phyloP scores from a whole-genome alignment of 2,329 filamentous ascomycete genomes.

The Anthostomella pinea region DNA sequence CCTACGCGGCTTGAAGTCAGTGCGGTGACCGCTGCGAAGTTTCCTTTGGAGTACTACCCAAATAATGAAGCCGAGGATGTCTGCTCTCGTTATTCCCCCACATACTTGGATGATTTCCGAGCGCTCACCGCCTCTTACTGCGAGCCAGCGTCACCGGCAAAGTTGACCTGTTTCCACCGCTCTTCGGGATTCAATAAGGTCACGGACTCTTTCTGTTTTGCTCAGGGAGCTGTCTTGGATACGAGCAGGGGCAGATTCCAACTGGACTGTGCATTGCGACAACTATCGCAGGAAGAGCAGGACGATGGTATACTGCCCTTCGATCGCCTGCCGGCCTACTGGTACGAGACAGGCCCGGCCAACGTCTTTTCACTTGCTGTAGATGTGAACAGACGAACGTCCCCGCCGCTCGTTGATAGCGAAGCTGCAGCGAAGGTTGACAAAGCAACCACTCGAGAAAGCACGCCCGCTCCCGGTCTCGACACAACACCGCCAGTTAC shows the following conservation, averaged over 20 bases:
- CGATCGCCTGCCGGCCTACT: conserved; percentile 6
- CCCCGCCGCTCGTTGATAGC: background rate
- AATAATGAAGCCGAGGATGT: background rate
- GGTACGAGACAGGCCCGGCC: conserved; percentile 11
- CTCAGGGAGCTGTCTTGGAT: conserved; percentile 6
- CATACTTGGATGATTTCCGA: conserved; percentile 9
- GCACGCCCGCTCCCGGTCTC: background rate
- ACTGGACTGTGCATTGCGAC: conserved; percentile 7
- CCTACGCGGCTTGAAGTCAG: no score
- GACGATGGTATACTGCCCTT: conserved; percentile 6
- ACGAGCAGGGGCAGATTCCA: conserved; percentile 2
- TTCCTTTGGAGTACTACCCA: conserved; percentile 4
- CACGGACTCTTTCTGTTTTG: conserved; percentile 12
- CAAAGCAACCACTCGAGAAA: background rate
- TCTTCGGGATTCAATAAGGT: conserved; percentile 4
- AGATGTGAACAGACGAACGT: background rate
- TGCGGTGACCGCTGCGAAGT: background rate
- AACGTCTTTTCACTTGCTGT: conserved; percentile 6
- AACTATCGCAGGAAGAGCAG: conserved; percentile 7
- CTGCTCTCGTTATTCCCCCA: conserved; percentile 7
- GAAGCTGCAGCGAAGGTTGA: background rate
- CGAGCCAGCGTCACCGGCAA: no score
- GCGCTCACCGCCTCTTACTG: conserved; percentile 7
- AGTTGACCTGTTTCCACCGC: conserved; percentile 11
- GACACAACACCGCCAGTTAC: no score